Conservation (phyloP, 208 protist genomes). For the Leptomonas seymouri region DNA sequence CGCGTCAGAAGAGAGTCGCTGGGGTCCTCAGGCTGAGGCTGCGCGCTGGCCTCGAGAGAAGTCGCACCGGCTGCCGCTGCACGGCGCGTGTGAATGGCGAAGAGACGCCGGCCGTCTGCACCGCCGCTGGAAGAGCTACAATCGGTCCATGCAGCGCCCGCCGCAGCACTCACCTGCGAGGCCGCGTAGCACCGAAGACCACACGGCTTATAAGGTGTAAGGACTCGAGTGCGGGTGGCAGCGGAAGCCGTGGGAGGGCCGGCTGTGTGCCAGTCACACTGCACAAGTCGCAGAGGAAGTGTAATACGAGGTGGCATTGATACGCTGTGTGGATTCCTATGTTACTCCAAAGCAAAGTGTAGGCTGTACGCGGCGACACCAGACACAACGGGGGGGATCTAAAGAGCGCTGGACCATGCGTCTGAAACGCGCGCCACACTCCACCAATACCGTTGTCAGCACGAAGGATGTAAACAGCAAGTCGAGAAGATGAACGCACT, state of each 20-base stretch:
- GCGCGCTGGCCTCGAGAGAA: constrained; percentile 15
- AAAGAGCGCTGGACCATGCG: too few species aligned
- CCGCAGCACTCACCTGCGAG: constrained; percentile 44
- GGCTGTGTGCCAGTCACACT: constrained; percentile 24
- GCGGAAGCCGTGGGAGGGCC: background rate
- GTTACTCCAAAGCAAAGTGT: too few species aligned
- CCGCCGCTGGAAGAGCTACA: background rate
- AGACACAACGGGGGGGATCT: too few species aligned
- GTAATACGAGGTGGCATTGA: constrained; percentile 53
- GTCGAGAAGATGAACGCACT: too few species aligned
- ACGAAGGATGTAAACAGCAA: too few species aligned
- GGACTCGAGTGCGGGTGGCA: background rate
- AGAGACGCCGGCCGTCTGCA: constrained; percentile 35
- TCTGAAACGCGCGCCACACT: too few species aligned
- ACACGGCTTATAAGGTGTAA: constrained; percentile 67
- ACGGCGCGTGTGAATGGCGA: constrained; percentile 29
- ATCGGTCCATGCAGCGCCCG: background rate
- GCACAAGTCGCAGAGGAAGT: constrained; percentile 56
- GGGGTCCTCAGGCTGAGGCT: constrained; percentile 36
- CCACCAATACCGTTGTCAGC: too few species aligned
- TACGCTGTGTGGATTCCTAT: background rate
- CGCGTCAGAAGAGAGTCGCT: constrained; percentile 62
- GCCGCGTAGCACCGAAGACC: constrained; percentile 64
- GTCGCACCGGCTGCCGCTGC: background rate
- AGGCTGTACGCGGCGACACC: too few species aligned